phyloP scores from a whole-genome alignment of 2,329 filamentous ascomycete species.

The Apiospora malaysiana region DNA sequence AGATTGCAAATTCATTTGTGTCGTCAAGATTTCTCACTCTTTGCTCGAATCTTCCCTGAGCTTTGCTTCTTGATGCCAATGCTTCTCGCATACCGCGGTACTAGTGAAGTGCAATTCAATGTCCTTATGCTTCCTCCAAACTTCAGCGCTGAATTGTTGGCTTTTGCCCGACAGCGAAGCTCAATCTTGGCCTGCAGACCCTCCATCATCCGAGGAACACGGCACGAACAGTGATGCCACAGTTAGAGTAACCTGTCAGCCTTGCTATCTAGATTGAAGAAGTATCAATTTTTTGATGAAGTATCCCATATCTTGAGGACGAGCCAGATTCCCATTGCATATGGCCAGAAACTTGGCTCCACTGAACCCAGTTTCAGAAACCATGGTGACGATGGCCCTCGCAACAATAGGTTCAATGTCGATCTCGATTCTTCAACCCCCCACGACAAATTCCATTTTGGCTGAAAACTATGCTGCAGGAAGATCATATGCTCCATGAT shows the following conservation, averaged over 20 bases:
- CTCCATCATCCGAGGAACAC: neutral
- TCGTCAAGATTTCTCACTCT: neutral
- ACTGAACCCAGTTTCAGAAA: too few relatives aligned
- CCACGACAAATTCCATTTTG: too few relatives aligned
- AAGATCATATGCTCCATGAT: too few relatives aligned
- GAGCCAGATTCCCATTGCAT: neutral
- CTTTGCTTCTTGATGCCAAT: neutral
- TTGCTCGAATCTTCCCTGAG: neutral
- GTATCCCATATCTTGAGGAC: neutral
- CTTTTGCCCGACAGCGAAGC: neutral
- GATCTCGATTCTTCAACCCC: too few relatives aligned
- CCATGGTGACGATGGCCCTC: too few relatives aligned
- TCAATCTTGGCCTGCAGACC: neutral
- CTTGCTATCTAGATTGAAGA: too few relatives aligned
- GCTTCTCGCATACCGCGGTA: neutral
- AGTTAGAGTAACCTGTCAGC: neutral
- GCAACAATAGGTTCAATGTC: too few relatives aligned
- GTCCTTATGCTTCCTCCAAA: too few relatives aligned
- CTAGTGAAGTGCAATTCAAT: too few relatives aligned
- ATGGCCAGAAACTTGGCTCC: too few relatives aligned
- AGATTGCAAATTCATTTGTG: neutral
- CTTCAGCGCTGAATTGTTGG: neutral
- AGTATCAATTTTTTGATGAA: too few relatives aligned
- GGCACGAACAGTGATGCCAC: neutral
- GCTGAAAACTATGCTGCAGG: too few relatives aligned